Base-by-base conservation (phyloP, 1,139 yeast genomes). In the Lodderomyces jiufengensis region DNA sequence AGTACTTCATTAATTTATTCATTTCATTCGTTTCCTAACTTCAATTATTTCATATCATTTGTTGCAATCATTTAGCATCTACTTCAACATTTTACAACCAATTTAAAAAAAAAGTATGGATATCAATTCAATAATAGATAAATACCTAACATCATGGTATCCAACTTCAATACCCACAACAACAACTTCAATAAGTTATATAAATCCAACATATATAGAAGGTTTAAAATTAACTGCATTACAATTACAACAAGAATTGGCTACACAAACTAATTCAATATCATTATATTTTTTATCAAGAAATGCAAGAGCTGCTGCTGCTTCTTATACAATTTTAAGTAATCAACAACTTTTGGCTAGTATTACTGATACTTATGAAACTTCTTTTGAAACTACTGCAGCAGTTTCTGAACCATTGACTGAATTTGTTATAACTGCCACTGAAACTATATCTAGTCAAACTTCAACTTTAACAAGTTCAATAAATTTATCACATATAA, bases 301-400 rank as follows among this genome's bases (percentile, higher is more conserved):
- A 31, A 25, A 36, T 15, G 45, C 41, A 15, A 34, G 63, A 14
- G 66, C 66, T 11, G 65, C 66, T 3, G 52, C 59, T 22, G 76
- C 73, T 0, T 64, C 76, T 1, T 44, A 65, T 33, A 51, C 63
- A 0, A 51, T 61, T 9, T 43, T 64, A 14, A 48, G 55, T 5
- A 59, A 64, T 11, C 61, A 67, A 33, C 45, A 55, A 21, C 49
- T 54, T 3, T 41, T 61, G 13, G 71, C 66, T 11, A 69, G 75
- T 0, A 73, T 70, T 4, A 68, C 76, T 0, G 58, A 51, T 4
- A 27, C 49, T 1, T 41, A 49, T 8, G 13, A 28, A 18, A 28
- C 29, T 24, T 16, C 34, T 11, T 16, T 24, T 16, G 16, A 9
- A 9, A 26, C 34, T 4, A 28, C 27, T 9, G 30, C 14, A 10